A percentile compares a stretch with the other conserved stretches of the same genome.
phyloP scores from a whole-genome alignment of 2,329 filamentous ascomycete species.

The Aspergillus texensis region DNA sequence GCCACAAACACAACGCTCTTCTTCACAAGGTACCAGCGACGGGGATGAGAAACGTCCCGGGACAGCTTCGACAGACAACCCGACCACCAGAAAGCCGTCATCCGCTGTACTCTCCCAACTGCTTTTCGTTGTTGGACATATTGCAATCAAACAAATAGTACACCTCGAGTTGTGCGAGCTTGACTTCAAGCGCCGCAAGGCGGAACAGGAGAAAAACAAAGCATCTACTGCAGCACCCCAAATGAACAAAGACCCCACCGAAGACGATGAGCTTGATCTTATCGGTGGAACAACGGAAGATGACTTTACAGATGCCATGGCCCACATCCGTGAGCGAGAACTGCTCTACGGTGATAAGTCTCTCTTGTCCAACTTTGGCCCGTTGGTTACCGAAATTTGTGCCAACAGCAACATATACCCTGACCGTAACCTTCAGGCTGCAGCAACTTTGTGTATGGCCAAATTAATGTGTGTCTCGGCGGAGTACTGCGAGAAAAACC shows the following conservation, averaged over 20 bases:
- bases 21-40: constrained; percentile 30
- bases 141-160: constrained; percentile 98
- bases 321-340: constrained; percentile 81
- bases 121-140: constrained; percentile 91
- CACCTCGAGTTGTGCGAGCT: constrained; percentile 96
- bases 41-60: constrained; percentile 38
- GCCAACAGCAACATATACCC: constrained; percentile 91
- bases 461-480: constrained; percentile 99
- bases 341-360: constrained; percentile 81
- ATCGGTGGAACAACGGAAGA: constrained; percentile 96
- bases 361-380: constrained; percentile 86
- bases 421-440: constrained; percentile 86
- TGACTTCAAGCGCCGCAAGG: constrained; percentile 94
- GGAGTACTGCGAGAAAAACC: constrained; percentile 92
- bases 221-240: constrained; percentile 46
- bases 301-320: constrained; percentile 86
- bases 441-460: constrained; percentile 89
- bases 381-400: constrained; percentile 89
- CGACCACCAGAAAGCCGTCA: constrained; percentile 60
- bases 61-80: constrained; percentile 36
- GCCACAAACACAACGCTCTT: constrained; percentile 40
- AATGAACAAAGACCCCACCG: constrained; percentile 60
- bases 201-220: constrained; percentile 53
- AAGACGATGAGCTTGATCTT: constrained; percentile 87
- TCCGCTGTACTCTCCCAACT: constrained; percentile 82